phyloP scores from a whole-genome alignment of 2,329 filamentous ascomycete genomes.

The Microdochium nivale region DNA sequence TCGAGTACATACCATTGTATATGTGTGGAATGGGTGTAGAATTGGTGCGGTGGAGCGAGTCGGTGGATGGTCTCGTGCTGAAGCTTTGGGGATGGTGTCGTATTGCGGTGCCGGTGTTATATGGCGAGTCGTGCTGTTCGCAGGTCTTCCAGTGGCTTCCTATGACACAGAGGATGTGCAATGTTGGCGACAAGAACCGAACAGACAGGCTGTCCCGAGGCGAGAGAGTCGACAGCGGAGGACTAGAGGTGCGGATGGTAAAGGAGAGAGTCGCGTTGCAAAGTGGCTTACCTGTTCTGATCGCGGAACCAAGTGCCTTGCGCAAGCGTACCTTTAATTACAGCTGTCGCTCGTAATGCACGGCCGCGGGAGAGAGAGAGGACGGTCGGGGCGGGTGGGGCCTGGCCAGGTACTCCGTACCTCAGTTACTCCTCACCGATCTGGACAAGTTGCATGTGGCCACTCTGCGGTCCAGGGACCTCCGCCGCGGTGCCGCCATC shows the following conservation, averaged over 20 bases:
- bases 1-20: neutral
- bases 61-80: neutral
- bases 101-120: neutral
- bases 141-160: neutral
- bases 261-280: neutral
- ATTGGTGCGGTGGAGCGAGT: neutral
- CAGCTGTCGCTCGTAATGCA: neutral
- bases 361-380: too few species aligned
- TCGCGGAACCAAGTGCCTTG: neutral
- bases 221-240: neutral
- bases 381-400: too few species aligned
- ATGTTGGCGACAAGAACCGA: neutral
- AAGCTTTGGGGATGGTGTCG: neutral
- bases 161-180: neutral
- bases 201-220: neutral
- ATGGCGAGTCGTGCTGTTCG: neutral
- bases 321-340: too few species aligned
- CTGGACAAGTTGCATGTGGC: too few species aligned
- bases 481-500: too few species aligned
- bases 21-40: neutral
- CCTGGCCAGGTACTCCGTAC: too few species aligned
- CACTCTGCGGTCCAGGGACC: too few species aligned
- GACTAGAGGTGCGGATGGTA: neutral
- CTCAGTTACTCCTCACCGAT: too few species aligned
- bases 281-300: neutral